Conservation (phyloP, 139 green algal genomes). For the Parachlorella kessleri region DNA sequence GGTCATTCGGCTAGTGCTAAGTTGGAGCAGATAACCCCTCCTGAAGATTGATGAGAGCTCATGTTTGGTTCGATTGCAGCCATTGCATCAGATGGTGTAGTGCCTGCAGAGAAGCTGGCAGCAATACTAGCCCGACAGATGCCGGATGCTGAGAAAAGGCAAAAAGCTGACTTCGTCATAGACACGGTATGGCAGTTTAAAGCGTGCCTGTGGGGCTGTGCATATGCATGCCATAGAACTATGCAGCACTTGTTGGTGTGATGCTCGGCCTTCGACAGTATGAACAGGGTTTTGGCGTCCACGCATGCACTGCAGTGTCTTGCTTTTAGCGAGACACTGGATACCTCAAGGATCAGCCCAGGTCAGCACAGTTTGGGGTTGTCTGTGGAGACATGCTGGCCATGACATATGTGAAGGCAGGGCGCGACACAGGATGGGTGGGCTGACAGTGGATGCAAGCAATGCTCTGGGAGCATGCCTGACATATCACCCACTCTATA, state of each 20-base stretch:
- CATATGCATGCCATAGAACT: neutral
- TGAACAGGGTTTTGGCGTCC: neutral
- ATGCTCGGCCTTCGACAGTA: neutral
- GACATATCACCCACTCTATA: no score
- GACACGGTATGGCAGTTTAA: conserved; percentile 55
- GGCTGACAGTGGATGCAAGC: neutral
- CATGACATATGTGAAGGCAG: no score
- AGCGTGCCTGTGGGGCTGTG: neutral
- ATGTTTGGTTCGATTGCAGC: no score
- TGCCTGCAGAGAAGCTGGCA: conserved; percentile 61
- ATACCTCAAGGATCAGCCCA: neutral
- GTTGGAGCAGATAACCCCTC: no score
- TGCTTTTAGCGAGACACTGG: neutral
- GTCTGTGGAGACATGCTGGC: no score
- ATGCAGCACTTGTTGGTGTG: neutral
- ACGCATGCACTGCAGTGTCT: neutral
- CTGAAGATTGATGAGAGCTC: no score
- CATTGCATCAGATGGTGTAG: no score
- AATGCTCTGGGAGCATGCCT: neutral
- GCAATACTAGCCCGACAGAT: conserved; percentile 75
- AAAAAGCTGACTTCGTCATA: conserved; percentile 69
- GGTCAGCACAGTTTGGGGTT: no score
- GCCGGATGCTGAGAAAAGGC: conserved; percentile 78
- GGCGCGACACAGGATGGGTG: no score
- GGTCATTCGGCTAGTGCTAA: no score